Evolutionary conservation across 169 alveolate species (phyloP).

Genomic region (Cryptosporidium canis): DNA sequence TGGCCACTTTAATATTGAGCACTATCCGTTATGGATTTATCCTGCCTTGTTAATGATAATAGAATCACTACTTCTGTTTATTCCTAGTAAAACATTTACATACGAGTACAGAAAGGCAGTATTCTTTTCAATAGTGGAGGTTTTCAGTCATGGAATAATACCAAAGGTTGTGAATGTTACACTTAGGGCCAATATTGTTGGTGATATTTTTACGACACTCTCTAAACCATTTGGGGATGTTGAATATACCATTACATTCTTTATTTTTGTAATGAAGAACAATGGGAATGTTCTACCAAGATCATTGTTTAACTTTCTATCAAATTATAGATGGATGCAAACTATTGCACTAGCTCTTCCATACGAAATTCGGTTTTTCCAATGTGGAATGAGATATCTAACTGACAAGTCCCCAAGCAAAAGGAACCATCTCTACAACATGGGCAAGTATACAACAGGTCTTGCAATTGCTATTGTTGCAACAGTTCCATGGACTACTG

Average conservation of each 20-base stretch:
- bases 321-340: conserved; percentile 76
- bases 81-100: conserved; percentile 76
- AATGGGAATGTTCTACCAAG: conserved; percentile 42
- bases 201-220: conserved; percentile 83
- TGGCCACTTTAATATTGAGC: conserved; percentile 19
- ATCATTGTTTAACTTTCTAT: conserved; percentile 19
- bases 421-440: conserved; percentile 23
- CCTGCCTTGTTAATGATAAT: conserved; percentile 71
- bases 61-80: conserved; percentile 72
- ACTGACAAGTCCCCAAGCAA: conserved; percentile 60
- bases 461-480: conserved; percentile 54
- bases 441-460: conserved; percentile 32
- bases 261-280: conserved; percentile 70
- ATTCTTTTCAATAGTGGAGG: conserved; percentile 74
- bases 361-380: conserved; percentile 83
- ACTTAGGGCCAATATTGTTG: conserved; percentile 82
- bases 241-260: conserved; percentile 79
- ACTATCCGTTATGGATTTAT: conserved; percentile 55
- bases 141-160: conserved; percentile 71
- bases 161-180: conserved; percentile 79
- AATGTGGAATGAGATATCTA: conserved; percentile 82
- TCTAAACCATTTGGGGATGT: conserved; percentile 84
- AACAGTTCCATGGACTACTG: conserved; percentile 67
- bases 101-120: conserved; percentile 76
- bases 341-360: conserved; percentile 85